phyloP scores from a whole-genome alignment of 2,329 filamentous ascomycete genomes.

The Cordyceps cicadae region DNA sequence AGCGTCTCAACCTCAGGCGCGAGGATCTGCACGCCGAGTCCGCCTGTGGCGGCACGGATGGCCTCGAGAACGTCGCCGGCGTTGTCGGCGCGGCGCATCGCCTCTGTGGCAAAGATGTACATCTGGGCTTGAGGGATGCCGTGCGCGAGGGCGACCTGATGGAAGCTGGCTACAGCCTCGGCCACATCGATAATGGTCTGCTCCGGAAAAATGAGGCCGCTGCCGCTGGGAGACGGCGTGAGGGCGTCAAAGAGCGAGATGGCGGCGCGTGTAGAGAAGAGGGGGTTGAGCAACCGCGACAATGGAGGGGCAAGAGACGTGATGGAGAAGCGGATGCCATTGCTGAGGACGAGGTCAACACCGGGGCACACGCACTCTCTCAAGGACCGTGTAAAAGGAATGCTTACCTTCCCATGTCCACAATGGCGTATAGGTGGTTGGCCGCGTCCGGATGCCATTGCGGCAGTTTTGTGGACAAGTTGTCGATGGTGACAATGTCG shows the following conservation, averaged over 20 bases:
- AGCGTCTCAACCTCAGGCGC: constrained; percentile 74
- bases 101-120: constrained; percentile 77
- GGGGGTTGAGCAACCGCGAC: constrained; percentile 63
- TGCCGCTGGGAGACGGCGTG: constrained; percentile 39
- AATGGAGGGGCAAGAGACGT: constrained; percentile 66
- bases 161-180: constrained; percentile 60
- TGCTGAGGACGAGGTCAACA: constrained; percentile 41
- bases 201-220: constrained; percentile 35
- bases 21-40: constrained; percentile 63
- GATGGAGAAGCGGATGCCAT: constrained; percentile 89
- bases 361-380: neutral
- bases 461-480: constrained; percentile 40
- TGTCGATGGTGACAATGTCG: constrained; percentile 43
- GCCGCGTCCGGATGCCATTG: constrained; percentile 37
- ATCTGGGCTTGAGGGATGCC: constrained; percentile 58
- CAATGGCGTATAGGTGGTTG: constrained; percentile 47
- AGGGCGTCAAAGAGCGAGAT: constrained; percentile 84
- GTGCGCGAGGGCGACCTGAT: constrained; percentile 60
- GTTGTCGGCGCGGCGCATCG: constrained; percentile 74
- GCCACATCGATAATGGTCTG: constrained; percentile 59
- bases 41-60: constrained; percentile 53
- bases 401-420: constrained; percentile 51
- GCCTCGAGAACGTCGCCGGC: constrained; percentile 56
- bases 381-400: constrained; percentile 9
- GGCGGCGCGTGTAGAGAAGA: constrained; percentile 68